Percentiles rank a stretch among this genome's conserved stretches.
phyloP scores from a whole-genome alignment of 495 filamentous ascomycete genomes.

The Talaromyces proteolyticus region DNA sequence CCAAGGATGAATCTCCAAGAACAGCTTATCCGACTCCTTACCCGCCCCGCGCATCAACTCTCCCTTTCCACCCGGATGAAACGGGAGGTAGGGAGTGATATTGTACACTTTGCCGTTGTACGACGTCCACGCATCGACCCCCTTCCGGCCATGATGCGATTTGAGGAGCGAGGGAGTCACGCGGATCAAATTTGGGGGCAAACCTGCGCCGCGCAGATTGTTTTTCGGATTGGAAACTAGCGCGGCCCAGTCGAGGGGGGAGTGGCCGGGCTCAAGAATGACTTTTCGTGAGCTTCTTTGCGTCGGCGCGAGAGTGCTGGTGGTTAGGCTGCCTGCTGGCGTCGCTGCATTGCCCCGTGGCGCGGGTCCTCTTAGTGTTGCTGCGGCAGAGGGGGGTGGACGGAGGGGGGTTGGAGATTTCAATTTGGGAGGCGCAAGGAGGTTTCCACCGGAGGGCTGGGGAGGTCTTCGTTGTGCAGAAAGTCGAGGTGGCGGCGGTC shows the following conservation, averaged over 20 bases:
- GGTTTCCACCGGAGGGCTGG: not conserved
- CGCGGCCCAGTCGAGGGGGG: constrained; percentile 91
- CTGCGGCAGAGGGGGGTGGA: constrained; percentile 29
- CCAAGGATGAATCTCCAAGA: constrained; percentile 93
- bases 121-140: constrained; percentile 81
- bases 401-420: constrained; percentile 15
- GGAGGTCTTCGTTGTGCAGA: constrained; percentile 6
- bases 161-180: constrained; percentile 78
- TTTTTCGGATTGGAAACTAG: constrained; percentile 58
- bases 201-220: constrained; percentile 58
- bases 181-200: constrained; percentile 46
- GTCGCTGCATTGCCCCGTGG: no score
- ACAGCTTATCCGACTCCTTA: constrained; percentile 62
- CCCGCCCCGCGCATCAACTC: constrained; percentile 80
- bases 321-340: constrained; percentile 22
- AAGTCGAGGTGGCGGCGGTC: constrained; percentile 9
- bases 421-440: constrained; percentile 4
- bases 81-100: constrained; percentile 80
- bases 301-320: constrained; percentile 28
- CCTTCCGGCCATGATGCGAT: constrained; percentile 68
- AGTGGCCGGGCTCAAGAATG: constrained; percentile 77
- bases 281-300: constrained; percentile 50
- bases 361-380: constrained; percentile 24
- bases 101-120: constrained; percentile 90
- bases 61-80: constrained; percentile 86